Conservation (phyloP, 257 asterid genomes). For the Fraxinus excelsior region DNA sequence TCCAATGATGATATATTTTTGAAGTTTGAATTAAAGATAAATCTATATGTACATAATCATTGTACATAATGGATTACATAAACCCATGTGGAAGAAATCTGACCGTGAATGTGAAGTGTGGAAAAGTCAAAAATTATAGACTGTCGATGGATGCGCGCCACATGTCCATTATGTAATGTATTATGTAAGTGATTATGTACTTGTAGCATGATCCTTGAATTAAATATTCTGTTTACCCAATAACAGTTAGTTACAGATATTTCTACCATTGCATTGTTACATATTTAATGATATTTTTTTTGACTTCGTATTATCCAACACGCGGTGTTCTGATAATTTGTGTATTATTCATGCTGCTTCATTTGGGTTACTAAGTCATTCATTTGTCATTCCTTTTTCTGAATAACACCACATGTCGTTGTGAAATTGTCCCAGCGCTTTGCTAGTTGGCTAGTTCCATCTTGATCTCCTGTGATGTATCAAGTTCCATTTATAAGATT, state of each 20-base stretch:
- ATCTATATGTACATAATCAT: too few relatives aligned
- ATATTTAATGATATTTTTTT: background rate
- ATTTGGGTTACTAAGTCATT: background rate
- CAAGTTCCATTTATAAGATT: background rate
- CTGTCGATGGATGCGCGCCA: too few relatives aligned
- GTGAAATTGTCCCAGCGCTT: background rate
- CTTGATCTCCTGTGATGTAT: background rate
- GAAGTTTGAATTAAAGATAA: too few relatives aligned
- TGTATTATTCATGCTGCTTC: background rate
- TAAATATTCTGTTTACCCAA: background rate
- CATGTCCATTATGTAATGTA: too few relatives aligned
- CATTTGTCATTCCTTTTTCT: background rate
- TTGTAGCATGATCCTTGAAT: too few relatives aligned
- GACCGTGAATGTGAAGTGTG: too few relatives aligned
- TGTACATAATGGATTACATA: too few relatives aligned
- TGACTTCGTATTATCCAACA: background rate
- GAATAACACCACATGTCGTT: background rate
- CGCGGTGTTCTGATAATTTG: background rate
- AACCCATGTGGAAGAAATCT: too few relatives aligned
- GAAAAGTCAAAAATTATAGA: too few relatives aligned
- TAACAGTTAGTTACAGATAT: background rate
- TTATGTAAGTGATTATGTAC: too few relatives aligned
- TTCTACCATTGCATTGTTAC: background rate
- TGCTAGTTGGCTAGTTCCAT: background rate
- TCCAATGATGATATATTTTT: background rate